Base-by-base conservation (phyloP, 768 basidiomycete genomes). In the Sarcodon aspratus region DNA sequence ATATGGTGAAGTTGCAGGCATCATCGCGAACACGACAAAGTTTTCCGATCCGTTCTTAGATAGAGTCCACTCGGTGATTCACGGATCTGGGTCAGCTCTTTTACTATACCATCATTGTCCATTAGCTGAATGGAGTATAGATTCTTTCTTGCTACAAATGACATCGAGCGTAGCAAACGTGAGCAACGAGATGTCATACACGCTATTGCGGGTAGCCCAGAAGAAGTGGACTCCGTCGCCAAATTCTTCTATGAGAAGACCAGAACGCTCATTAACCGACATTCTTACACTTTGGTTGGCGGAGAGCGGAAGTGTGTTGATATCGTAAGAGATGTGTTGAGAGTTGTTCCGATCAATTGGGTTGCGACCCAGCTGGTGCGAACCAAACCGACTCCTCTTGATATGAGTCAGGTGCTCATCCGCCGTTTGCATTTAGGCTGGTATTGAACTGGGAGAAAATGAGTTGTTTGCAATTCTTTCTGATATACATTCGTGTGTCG, bases 401-500 rank as follows among this genome's bases (percentile, higher is more conserved):
- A n/a, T n/a, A n/a, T n/a, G n/a, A n/a, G n/a, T n/a, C n/a, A n/a
- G n/a, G n/a, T n/a, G n/a, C n/a, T 27, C 13, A 9, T 13, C 11
- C 13, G 3, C 13, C 11, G n/a, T n/a, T n/a, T 31, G 15, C 13
- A 1, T 6, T 33, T 55, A 89, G 86, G 81, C 80, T 49, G 85
- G 86, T 10, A 79, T 91, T 50, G 61, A 69, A n/a, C 67, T 90
- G 48, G 86, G 82, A 65, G 75, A 74, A 1, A 8, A 15, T 38
- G 74, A 85, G 57, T 64, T 91, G 38, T 85, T 75, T 53, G 63
- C 69, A n/a, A 79, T 80, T 35, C 72, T 89, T 7, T 69, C 74
- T 21, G 80, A 85, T 18, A 82, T 90, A 47, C 90, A 88, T 62
- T 65, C 76, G 80, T 86, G 51, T 54, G 21, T n/a, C n/a, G n/a